Conservation (phyloP, 306 rosid genomes). For the Senna siamea region DNA sequence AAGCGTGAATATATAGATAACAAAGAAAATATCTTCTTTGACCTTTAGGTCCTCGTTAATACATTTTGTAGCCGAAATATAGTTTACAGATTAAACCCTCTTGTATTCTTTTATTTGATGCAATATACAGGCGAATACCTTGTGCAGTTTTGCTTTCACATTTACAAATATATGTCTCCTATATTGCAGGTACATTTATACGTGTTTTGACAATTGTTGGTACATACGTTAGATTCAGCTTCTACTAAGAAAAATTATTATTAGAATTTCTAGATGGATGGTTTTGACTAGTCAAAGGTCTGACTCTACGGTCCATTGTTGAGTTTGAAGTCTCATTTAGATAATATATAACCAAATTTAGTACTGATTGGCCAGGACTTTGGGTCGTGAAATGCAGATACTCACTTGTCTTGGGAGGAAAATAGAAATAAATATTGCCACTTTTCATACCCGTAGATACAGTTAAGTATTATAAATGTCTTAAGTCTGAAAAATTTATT, state of each 20-base stretch:
- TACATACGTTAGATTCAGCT: background rate
- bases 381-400: background rate
- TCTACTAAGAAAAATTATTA: background rate
- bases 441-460: too few species aligned
- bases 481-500: too few species aligned
- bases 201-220: background rate
- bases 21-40: slow-evolving; percentile 36
- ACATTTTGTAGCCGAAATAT: slow-evolving; percentile 45
- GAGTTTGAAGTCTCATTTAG: background rate
- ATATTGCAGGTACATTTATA: background rate
- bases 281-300: background rate
- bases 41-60: slow-evolving; percentile 32
- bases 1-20: slow-evolving; percentile 52
- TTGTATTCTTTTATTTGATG: slow-evolving; percentile 53
- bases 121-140: slow-evolving; percentile 47
- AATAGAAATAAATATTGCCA: background rate
- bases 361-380: slow-evolving; percentile 23
- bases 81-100: slow-evolving; percentile 32
- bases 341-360: background rate
- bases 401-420: background rate
- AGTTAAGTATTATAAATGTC: too few species aligned
- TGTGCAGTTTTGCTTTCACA: slow-evolving; percentile 17
- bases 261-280: background rate
- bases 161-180: background rate
- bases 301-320: background rate